Conservation (phyloP, 768 basidiomycete species). For the Collybiopsis confluens region DNA sequence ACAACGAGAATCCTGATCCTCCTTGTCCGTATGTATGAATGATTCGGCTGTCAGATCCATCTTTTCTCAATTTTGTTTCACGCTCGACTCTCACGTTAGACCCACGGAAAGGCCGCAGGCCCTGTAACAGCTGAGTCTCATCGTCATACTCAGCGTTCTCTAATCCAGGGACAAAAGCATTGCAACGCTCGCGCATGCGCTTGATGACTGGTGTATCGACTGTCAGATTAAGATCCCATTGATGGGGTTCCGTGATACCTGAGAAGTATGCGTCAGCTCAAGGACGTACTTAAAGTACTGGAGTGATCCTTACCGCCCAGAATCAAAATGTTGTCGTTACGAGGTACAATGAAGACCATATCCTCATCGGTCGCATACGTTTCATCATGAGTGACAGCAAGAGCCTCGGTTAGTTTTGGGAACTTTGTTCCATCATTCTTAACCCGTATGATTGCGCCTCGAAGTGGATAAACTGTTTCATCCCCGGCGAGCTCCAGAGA, state of each 20-base stretch:
- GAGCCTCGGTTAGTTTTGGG: constrained; percentile 27
- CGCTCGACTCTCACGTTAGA: constrained; percentile 25
- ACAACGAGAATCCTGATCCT: constrained; percentile 21
- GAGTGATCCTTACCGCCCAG: constrained; percentile 21
- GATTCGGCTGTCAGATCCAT: constrained; percentile 14
- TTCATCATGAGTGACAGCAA: constrained; percentile 29
- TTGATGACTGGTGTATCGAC: constrained; percentile 24
- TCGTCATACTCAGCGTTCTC: constrained; percentile 22
- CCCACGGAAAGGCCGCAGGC: constrained; percentile 23
- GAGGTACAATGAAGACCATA: constrained; percentile 30
- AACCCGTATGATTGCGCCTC: constrained; percentile 31
- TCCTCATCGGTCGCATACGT: constrained; percentile 24
- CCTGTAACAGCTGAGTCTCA: constrained; percentile 22
- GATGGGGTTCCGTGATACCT: constrained; percentile 23
- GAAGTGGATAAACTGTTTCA: constrained; percentile 28
- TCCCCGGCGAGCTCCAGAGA: constrained; percentile 28
- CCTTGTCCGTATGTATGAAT: constrained; percentile 24
- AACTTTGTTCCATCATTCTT: constrained; percentile 31
- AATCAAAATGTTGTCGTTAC: constrained; percentile 31
- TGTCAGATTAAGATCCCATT: constrained; percentile 20
- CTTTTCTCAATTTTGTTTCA: constrained; percentile 14
- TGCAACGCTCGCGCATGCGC: constrained; percentile 25
- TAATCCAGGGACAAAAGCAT: constrained; percentile 22
- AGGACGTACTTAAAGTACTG: constrained; percentile 9
- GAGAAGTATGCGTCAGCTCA: neutral